A percentile compares a stretch with the other conserved stretches of the same genome.
These are phyloP conservation scores for Tetradesmus lagerheimii DNA, from an alignment of 139 green algal species.

Conservation along the genomic window DNA sequence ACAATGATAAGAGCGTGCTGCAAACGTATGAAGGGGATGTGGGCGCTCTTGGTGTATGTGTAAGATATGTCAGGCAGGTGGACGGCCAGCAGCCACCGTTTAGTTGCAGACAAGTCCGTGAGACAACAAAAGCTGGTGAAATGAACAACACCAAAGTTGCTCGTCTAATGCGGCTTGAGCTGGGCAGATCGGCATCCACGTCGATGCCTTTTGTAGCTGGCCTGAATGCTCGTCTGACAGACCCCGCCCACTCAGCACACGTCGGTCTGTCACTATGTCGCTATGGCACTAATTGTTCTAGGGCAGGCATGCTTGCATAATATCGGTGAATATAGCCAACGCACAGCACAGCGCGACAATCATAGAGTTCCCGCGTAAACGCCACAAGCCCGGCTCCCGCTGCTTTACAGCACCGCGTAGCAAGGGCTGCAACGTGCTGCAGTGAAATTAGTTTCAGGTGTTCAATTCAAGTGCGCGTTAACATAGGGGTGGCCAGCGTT, in stretches of 20 bases:
- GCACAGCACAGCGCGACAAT: too few species aligned
- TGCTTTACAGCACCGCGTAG: too few species aligned
- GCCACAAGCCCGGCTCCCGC: too few species aligned
- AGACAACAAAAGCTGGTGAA: background rate
- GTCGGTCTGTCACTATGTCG: background rate
- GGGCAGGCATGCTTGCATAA: background rate
- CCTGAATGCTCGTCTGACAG: background rate
- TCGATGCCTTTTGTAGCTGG: background rate
- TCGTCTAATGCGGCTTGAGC: background rate
- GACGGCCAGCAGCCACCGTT: background rate
- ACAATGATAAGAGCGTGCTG: background rate
- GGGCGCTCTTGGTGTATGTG: background rate
- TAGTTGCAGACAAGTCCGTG: background rate
- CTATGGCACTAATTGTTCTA: background rate
- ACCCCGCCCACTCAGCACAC: background rate
- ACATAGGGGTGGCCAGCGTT: too few species aligned
- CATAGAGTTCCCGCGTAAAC: too few species aligned
- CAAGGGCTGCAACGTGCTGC: too few species aligned
- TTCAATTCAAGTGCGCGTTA: too few species aligned
- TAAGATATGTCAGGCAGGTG: background rate
- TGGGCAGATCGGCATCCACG: background rate
- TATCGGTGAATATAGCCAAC: too few species aligned
- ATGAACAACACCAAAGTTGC: background rate
- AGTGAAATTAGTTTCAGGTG: too few species aligned
- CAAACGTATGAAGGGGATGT: background rate